These are phyloP conservation scores for Monilinia fructicola DNA, from an alignment of 2,329 filamentous ascomycete genomes.

Conservation along the genomic window DNA sequence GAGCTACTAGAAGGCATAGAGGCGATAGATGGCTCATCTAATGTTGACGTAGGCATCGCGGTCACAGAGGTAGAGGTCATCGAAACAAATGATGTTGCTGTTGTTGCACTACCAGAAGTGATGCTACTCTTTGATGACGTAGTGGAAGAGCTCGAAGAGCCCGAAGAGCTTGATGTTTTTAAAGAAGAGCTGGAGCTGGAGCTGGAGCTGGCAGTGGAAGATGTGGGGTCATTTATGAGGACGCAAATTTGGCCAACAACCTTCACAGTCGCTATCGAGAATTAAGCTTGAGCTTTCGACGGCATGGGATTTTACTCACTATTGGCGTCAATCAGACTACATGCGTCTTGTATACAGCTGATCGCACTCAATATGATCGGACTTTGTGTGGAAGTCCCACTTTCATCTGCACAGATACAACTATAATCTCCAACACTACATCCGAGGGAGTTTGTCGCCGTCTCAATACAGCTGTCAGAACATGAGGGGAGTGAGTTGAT, in stretches of 20 bases:
- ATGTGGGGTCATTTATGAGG: constrained; percentile 19
- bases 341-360: constrained; percentile 22
- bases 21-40: neutral
- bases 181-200: constrained; percentile 14
- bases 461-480: constrained; percentile 16
- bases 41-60: neutral
- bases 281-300: constrained; percentile 5
- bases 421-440: constrained; percentile 15
- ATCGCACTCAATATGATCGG: constrained; percentile 15
- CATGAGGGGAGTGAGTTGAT: constrained; percentile 20
- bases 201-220: constrained; percentile 11
- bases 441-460: constrained; percentile 4
- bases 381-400: constrained; percentile 10
- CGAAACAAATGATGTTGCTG: neutral
- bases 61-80: constrained; percentile 7
- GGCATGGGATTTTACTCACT: neutral
- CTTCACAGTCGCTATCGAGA: constrained; percentile 19
- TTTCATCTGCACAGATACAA: constrained; percentile 13
- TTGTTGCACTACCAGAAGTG: neutral
- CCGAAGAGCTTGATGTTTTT: constrained; percentile 7
- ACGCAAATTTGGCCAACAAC: constrained; percentile 23
- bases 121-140: constrained; percentile 9
- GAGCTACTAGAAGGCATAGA: neutral
- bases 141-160: constrained; percentile 5
- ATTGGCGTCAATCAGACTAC: constrained; percentile 19